Base-by-base conservation (phyloP, 73 alveolate species). In the Paramecium tetraurelia region DNA sequence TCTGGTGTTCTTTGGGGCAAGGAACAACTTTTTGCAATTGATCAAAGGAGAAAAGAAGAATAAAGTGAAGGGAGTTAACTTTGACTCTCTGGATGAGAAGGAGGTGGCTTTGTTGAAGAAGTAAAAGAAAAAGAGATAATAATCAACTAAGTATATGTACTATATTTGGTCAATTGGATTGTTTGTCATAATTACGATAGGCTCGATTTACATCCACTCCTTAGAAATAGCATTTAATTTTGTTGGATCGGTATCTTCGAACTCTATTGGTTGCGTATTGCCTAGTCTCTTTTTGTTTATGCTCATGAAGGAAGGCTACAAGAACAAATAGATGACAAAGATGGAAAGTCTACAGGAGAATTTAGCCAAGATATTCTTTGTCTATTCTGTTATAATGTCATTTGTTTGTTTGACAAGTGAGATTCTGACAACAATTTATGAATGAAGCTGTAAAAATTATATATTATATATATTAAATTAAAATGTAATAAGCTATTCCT, bases 221-320 rank as follows among this genome's bases (percentile, higher is more conserved):
- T 80, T 80, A 80, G 90, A 80, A 48, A 63, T 80, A 11, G 90
- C 90, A 41, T 80, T 80, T 21, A 80, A 80, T 48, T 40, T 80
- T 43, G 75, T 80, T n/a, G 90, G 90, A 7, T 41, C 90, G 0
- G 53, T 80, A 10, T 80, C 90, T 0, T 80, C 90, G 7, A 80
- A 80, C 18, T 44, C 76, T 80, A 80, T 80, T 80, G 90, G 90
- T 20, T 41, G 90, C 20, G 33, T 80, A n/a, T 80, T 80, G 21
- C 90, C 90, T 40, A 41, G 76, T 43, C 57, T 80, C 24, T 80
- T 80, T 48, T 80, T 31, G 16, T 80, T 80, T 44, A 46, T 22
- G 57, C 29, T 80, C 0, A 44, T 80, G 72, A 46, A 46, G 7
- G 18, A 33, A 63, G 4, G 7, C 10, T 80, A 41, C 22, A 7